Evolutionary conservation across 495 filamentous ascomycete genomes (phyloP).

Genomic region (Elaphomyces granulatus): DNA sequence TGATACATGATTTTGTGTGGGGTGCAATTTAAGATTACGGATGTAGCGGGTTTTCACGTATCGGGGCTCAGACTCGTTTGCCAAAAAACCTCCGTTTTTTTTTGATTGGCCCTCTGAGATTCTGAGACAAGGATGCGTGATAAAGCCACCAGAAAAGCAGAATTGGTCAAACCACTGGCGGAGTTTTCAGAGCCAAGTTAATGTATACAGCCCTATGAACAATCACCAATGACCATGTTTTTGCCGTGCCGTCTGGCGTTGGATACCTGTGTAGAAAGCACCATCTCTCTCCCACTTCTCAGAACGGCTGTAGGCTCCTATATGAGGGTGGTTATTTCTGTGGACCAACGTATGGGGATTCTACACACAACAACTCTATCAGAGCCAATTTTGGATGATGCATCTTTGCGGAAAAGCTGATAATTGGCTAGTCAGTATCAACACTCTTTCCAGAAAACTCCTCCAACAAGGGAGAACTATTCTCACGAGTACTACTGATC

Average conservation of each 20-base stretch:
- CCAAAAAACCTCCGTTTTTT: no score
- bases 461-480: neutral
- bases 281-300: neutral
- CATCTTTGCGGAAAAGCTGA: neutral
- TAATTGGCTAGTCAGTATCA: neutral
- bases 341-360: neutral
- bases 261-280: no score
- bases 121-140: neutral
- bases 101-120: no score
- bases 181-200: neutral
- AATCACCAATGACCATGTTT: no score
- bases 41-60: no score
- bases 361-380: neutral
- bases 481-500: neutral
- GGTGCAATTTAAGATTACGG: no score
- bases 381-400: neutral
- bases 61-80: no score
- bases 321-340: neutral
- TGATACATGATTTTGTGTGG: no score
- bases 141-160: neutral
- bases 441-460: neutral
- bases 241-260: neutral
- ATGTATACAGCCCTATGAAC: no score
- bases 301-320: neutral
- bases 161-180: neutral